Evolutionary conservation across 495 filamentous ascomycete genomes (phyloP).

Genomic region (Penicillium soppii): DNA sequence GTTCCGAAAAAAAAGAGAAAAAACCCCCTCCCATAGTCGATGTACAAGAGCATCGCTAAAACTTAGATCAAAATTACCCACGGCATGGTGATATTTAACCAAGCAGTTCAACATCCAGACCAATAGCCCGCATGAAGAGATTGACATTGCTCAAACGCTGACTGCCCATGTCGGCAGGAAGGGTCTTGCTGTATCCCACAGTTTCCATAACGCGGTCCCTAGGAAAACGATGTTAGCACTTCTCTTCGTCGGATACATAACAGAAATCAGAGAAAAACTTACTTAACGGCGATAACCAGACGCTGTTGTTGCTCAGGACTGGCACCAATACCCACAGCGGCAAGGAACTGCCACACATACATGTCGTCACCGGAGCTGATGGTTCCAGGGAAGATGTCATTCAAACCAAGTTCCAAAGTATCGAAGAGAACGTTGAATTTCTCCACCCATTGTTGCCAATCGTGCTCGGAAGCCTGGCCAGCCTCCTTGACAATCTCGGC

Average conservation of each 20-base stretch:
- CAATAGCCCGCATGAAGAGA: slow-evolving; percentile 97
- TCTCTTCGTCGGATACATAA: too few relatives aligned
- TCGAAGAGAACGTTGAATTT: slow-evolving; percentile 88
- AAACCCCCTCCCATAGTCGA: too few relatives aligned
- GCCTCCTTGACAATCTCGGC: slow-evolving; percentile 89
- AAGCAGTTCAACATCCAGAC: slow-evolving; percentile 91
- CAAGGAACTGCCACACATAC: slow-evolving; percentile 97
- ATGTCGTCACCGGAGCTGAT: slow-evolving; percentile 83
- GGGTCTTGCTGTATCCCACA: slow-evolving; percentile 77
- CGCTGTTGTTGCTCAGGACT: slow-evolving; percentile 91
- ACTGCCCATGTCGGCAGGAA: slow-evolving; percentile 79
- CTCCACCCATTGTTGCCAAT: slow-evolving; percentile 80
- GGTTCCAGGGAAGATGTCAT: slow-evolving; percentile 79
- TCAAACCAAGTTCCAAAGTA: slow-evolving; percentile 75
- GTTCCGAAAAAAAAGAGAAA: too few relatives aligned
- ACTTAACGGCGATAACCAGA: slow-evolving; percentile 92
- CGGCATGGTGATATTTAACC: slow-evolving; percentile 45
- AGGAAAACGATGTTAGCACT: slow-evolving; percentile 16
- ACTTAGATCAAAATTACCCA: not conserved
- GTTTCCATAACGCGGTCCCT: slow-evolving; percentile 97
- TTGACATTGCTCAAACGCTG: slow-evolving; percentile 88
- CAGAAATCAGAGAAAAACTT: slow-evolving; percentile 27
- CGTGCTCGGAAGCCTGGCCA: slow-evolving; percentile 62
- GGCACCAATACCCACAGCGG: slow-evolving; percentile 88
- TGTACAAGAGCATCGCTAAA: not conserved